phyloP scores from a whole-genome alignment of 208 protist genomes.

The Leishmania arabica region DNA sequence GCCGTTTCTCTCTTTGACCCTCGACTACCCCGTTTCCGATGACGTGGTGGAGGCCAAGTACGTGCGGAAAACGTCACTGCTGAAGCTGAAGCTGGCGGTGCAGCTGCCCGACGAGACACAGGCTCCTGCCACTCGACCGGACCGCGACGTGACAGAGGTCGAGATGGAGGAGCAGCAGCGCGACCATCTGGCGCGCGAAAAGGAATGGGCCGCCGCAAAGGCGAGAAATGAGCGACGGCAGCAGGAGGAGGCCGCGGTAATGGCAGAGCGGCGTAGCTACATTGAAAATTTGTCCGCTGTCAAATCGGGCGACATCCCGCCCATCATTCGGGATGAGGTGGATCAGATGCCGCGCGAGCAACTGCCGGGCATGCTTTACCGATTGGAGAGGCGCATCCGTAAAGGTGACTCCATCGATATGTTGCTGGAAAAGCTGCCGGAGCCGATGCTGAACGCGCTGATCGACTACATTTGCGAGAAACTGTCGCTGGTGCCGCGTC shows the following conservation, averaged over 20 bases:
- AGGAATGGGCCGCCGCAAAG: constrained; percentile 36
- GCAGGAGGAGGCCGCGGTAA: constrained; percentile 63
- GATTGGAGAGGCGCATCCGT: constrained; percentile 59
- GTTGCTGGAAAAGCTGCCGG: constrained; percentile 85
- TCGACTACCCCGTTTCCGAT: constrained; percentile 83
- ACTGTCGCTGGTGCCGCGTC: constrained; percentile 63
- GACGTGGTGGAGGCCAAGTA: constrained; percentile 73
- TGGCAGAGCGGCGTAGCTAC: constrained; percentile 68
- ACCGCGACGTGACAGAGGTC: constrained; percentile 60
- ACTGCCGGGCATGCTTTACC: constrained; percentile 66
- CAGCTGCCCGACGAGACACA: constrained; percentile 76
- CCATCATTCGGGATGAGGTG: constrained; percentile 71
- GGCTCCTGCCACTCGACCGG: constrained; percentile 37
- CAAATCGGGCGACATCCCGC: constrained; percentile 77
- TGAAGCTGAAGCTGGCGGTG: constrained; percentile 68
- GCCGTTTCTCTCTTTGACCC: constrained; percentile 60
- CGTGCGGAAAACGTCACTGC: constrained; percentile 60
- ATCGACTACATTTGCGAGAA: constrained; percentile 76
- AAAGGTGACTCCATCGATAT: constrained; percentile 82
- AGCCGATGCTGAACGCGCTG: constrained; percentile 54
- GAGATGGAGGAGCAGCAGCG: constrained; percentile 68
- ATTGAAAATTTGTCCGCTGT: constrained; percentile 78
- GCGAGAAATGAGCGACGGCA: constrained; percentile 33
- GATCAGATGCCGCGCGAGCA: constrained; percentile 73
- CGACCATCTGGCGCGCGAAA: constrained; percentile 31